Conservation (phyloP, 2,329 filamentous ascomycete species). For the Dothistroma septosporum region DNA sequence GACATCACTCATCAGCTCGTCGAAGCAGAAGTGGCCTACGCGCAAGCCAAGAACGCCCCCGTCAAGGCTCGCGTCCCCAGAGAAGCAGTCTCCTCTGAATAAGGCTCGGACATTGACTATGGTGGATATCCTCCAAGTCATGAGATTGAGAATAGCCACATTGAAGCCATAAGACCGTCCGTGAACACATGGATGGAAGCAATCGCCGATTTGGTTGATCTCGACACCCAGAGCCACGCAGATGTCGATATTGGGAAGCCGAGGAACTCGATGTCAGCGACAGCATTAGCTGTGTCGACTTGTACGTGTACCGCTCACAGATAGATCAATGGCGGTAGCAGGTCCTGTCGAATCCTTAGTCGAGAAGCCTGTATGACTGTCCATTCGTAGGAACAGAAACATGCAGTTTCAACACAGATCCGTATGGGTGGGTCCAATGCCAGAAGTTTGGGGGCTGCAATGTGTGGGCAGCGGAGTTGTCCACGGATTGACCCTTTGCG, state of each 20-base stretch:
- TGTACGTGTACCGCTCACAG: not conserved
- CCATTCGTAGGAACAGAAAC: no score
- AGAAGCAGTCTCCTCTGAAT: not conserved
- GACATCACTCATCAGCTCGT: constrained; percentile 15
- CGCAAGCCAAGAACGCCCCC: constrained; percentile 7
- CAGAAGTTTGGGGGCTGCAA: no score
- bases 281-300: constrained; percentile 10
- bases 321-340: constrained; percentile 6
- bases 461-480: no score
- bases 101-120: not conserved
- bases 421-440: no score
- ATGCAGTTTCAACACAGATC: no score
- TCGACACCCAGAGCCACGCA: not conserved
- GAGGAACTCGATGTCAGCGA: constrained; percentile 7
- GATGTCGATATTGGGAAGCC: constrained; percentile 9
- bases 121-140: not conserved
- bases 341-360: not conserved
- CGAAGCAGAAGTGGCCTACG: constrained; percentile 14
- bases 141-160: not conserved
- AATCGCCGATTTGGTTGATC: not conserved
- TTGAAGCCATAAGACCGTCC: not conserved
- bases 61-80: constrained; percentile 5
- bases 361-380: not conserved
- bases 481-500: no score
- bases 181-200: constrained; percentile 4